These are phyloP conservation scores for Prototheca cutis DNA, from an alignment of 163 green algal species.

Conservation along the genomic window DNA sequence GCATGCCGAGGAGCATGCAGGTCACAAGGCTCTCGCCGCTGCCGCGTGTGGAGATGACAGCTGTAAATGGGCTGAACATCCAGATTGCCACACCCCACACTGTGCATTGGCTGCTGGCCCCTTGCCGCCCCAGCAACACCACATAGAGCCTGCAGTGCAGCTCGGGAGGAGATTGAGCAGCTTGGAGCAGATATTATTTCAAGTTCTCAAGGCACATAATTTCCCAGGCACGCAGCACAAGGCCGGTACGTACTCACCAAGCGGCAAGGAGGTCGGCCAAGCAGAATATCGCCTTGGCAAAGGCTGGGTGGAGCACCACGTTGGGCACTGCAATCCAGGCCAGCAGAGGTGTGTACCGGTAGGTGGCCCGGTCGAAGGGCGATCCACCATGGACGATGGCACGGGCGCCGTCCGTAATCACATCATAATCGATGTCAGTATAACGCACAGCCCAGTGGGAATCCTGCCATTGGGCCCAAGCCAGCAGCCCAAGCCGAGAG, in stretches of 20 bases:
- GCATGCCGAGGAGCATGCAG: constrained; percentile 57
- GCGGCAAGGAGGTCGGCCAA: constrained; percentile 53
- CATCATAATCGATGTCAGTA: constrained; percentile 91
- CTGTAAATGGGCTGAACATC: constrained; percentile 91
- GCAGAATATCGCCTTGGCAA: constrained; percentile 77
- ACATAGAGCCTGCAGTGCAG: constrained; percentile 15
- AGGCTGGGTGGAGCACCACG: constrained; percentile 44
- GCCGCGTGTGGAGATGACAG: constrained; percentile 80
- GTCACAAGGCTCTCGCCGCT: constrained; percentile 72
- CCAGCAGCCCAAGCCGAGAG: constrained; percentile 37
- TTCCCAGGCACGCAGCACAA: neutral
- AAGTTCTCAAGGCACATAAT: neutral
- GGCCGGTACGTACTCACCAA: constrained; percentile 8
- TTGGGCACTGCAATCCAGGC: constrained; percentile 80
- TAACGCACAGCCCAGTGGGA: constrained; percentile 64
- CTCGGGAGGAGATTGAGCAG: too few relatives aligned
- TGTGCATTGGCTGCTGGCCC: neutral
- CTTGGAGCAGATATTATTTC: too few relatives aligned
- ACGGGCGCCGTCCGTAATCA: constrained; percentile 41
- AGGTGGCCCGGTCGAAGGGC: constrained; percentile 63
- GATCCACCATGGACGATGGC: constrained; percentile 29
- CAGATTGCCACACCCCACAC: constrained; percentile 39
- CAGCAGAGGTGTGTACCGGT: constrained; percentile 84
- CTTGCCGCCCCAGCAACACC: constrained; percentile 17
- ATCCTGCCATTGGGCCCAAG: constrained; percentile 59